Conservation (phyloP, 352 stramenopile genomes). For the Phytopythium helicoides region DNA sequence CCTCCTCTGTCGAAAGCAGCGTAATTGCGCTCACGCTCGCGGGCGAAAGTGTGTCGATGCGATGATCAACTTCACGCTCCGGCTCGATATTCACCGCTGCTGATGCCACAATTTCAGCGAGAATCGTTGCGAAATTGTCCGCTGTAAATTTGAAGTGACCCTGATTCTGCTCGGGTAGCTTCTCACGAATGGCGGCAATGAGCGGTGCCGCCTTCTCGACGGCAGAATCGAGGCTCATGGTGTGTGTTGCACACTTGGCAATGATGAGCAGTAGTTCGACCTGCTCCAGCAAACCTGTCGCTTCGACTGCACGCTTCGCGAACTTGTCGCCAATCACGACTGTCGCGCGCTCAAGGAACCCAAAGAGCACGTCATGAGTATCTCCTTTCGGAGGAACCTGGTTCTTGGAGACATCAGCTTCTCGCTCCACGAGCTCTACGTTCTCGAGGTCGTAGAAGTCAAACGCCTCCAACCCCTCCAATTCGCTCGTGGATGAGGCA, state of each 20-base stretch:
- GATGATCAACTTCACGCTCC: background rate
- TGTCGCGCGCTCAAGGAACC: slow-evolving; percentile 54
- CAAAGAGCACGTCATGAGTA: slow-evolving; percentile 49
- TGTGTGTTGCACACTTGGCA: slow-evolving; percentile 47
- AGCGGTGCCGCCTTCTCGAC: slow-evolving; percentile 32
- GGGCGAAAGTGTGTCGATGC: slow-evolving; percentile 15
- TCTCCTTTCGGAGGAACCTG: slow-evolving; percentile 26
- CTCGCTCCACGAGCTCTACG: slow-evolving; percentile 25
- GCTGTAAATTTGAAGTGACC: slow-evolving; percentile 53
- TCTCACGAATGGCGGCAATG: slow-evolving; percentile 36
- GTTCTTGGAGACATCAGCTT: slow-evolving; percentile 30
- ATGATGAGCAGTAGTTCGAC: slow-evolving; percentile 61
- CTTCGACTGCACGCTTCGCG: slow-evolving; percentile 52
- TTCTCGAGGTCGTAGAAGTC: slow-evolving; percentile 49
- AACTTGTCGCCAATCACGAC: slow-evolving; percentile 56
- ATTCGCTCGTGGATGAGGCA: slow-evolving; percentile 2
- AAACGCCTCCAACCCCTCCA: slow-evolving; percentile 34
- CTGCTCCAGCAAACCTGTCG: slow-evolving; percentile 42
- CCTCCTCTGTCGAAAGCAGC: slow-evolving; percentile 55
- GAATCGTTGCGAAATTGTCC: slow-evolving; percentile 24
- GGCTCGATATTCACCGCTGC: background rate
- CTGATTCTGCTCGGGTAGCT: slow-evolving; percentile 46
- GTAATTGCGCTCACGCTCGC: slow-evolving; percentile 53
- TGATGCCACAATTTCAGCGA: slow-evolving; percentile 20
- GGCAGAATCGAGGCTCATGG: slow-evolving; percentile 42